These are phyloP conservation scores for Podospora conica DNA, from an alignment of 495 filamentous ascomycete genomes.

Conservation along the genomic window DNA sequence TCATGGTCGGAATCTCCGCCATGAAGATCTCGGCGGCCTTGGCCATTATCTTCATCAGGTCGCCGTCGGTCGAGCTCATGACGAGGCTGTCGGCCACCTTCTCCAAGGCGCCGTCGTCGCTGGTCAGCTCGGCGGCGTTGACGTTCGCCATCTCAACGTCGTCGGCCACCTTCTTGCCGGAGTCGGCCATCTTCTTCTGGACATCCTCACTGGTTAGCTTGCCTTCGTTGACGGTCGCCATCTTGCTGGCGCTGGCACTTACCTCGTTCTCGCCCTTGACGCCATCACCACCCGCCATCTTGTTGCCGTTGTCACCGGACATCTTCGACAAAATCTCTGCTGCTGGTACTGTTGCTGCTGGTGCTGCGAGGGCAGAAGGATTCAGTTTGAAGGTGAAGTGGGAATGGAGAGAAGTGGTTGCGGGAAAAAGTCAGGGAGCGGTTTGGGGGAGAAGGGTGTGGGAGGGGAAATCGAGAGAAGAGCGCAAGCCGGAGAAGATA, in stretches of 20 bases:
- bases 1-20: too few relatives aligned
- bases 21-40: too few relatives aligned
- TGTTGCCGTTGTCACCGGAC: not conserved
- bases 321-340: not conserved
- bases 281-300: not conserved
- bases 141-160: too few relatives aligned
- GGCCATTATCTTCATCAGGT: too few relatives aligned
- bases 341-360: not conserved
- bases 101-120: too few relatives aligned
- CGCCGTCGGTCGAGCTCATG: too few relatives aligned
- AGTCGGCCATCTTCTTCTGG: too few relatives aligned
- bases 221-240: too few relatives aligned
- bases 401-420: not conserved
- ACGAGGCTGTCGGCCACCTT: too few relatives aligned
- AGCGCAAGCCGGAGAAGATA: not conserved
- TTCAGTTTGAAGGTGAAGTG: not conserved
- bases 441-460: not conserved
- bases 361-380: not conserved
- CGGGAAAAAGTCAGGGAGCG: not conserved
- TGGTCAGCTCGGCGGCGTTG: too few relatives aligned
- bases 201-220: too few relatives aligned
- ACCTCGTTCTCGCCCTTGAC: not conserved
- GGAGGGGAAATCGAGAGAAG: not conserved
- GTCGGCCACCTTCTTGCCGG: too few relatives aligned
- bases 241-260: not conserved